Evolutionary conservation across 176 grass and related monocot species (phyloP).

Genomic region (Carex scoparia): DNA sequence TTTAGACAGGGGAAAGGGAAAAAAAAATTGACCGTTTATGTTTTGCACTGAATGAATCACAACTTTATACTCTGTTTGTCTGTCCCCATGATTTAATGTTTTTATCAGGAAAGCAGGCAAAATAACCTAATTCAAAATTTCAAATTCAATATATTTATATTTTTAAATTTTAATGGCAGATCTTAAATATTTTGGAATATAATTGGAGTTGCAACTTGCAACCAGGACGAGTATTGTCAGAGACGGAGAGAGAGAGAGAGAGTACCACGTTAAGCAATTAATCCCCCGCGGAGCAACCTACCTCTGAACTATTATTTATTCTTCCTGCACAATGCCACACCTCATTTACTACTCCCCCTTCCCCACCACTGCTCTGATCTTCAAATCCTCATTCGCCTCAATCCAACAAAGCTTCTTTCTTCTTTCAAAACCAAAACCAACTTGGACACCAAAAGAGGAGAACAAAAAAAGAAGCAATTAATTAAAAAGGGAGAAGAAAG

Average conservation of each 20-base stretch:
- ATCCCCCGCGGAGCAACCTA: neutral
- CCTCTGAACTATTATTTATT: conserved; percentile 14
- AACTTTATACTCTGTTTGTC: neutral
- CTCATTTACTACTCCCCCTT: neutral
- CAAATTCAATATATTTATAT: neutral
- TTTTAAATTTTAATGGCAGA: neutral
- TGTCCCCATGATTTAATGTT: neutral
- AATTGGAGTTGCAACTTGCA: neutral
- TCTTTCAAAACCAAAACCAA: conserved; percentile 10
- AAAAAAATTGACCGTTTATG: neutral
- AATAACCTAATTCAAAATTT: neutral
- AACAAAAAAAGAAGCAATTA: neutral
- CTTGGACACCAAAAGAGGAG: conserved; percentile 12
- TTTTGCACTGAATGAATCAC: neutral
- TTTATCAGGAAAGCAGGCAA: neutral
- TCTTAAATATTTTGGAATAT: neutral
- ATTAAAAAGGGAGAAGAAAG: neutral
- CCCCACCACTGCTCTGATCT: neutral
- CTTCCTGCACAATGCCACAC: neutral
- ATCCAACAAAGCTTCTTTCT: neutral
- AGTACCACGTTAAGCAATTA: neutral
- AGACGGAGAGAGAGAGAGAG: too few species aligned
- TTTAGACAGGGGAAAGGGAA: neutral
- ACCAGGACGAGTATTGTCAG: neutral
- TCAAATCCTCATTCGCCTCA: neutral